These are phyloP conservation scores for Cyberlindnera americana DNA, from an alignment of 805 yeast species.

Conservation along the genomic window DNA sequence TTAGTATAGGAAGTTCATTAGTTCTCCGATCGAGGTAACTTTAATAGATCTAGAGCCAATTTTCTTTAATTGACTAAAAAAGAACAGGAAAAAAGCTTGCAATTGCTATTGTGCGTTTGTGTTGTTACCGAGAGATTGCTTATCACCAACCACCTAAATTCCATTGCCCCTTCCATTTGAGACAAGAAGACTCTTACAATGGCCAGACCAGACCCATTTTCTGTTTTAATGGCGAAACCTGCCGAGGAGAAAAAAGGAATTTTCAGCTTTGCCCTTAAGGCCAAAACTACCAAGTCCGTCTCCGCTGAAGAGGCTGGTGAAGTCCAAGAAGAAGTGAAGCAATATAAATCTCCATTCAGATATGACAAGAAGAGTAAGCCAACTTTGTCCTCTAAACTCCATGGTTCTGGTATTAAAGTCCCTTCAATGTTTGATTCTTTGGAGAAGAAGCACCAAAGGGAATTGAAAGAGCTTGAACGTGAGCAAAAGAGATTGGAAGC, in stretches of 20 bases:
- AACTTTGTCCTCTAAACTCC: constrained; percentile 1
- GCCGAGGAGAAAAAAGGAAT: constrained; percentile 17
- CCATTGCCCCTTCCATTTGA: too few relatives aligned
- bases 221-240: constrained; percentile 10
- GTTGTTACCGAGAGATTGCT: too few relatives aligned
- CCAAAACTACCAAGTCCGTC: constrained; percentile 6
- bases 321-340: constrained; percentile 2
- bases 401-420: constrained; percentile 4
- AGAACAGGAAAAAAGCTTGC: too few relatives aligned
- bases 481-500: constrained; percentile 13
- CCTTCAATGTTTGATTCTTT: constrained; percentile 17
- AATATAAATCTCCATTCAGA: constrained; percentile 21
- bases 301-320: constrained; percentile 3
- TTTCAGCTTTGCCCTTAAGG: constrained; percentile 17
- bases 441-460: constrained; percentile 17
- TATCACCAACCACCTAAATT: too few relatives aligned
- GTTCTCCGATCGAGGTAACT: too few relatives aligned
- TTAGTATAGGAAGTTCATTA: too few relatives aligned
- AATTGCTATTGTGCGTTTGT: too few relatives aligned
- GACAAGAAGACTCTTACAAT: not conserved
- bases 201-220: constrained; percentile 18
- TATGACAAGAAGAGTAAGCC: constrained; percentile 5
- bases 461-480: constrained; percentile 15
- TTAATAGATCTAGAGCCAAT: too few relatives aligned
- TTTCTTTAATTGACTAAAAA: too few relatives aligned